A percentile compares a stretch with the other conserved stretches of the same genome.
Evolutionary conservation across 129 eudicot species (phyloP).

Genomic region (Gnaphalium uliginosum): DNA sequence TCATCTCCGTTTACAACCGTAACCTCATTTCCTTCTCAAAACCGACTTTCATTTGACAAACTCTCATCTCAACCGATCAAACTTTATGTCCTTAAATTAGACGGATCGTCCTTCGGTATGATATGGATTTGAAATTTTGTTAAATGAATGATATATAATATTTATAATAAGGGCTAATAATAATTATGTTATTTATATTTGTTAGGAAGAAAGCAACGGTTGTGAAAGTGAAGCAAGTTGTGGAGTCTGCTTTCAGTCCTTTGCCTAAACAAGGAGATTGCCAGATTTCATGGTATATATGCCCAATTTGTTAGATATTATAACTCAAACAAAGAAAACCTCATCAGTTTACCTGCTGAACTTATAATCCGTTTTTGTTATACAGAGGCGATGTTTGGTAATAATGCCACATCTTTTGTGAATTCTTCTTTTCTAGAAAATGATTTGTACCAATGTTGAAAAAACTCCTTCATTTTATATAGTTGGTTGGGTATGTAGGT

Average conservation of each 20-base stretch:
- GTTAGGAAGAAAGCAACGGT: conserved; percentile 62
- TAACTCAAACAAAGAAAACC: too few species aligned
- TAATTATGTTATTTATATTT: conserved; percentile 28
- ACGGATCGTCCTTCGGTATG: conserved; percentile 74
- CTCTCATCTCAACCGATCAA: conserved; percentile 55
- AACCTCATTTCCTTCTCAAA: conserved; percentile 35
- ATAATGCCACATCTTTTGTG: not conserved
- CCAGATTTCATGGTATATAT: conserved; percentile 67
- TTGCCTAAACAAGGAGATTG: conserved; percentile 55
- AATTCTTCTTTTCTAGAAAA: not conserved
- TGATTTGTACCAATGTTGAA: not conserved
- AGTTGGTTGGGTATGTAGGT: conserved; percentile 41
- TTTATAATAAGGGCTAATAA: not conserved
- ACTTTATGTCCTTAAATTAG: conserved; percentile 68
- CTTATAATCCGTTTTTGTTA: too few species aligned
- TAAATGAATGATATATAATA: not conserved
- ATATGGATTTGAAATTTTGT: not conserved
- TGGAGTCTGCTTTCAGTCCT: conserved; percentile 59
- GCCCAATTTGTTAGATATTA: too few species aligned
- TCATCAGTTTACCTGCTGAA: too few species aligned
- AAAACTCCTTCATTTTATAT: not conserved
- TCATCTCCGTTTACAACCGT: conserved; percentile 34
- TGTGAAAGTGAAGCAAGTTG: conserved; percentile 67
- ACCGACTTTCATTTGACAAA: conserved; percentile 52
- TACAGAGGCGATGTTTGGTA: too few species aligned